Evolutionary conservation across 192 early-diverging fungal species (phyloP), one percentile per base, ranked within the genome.

Genomic region (Cetraspora pellucida): DNA sequence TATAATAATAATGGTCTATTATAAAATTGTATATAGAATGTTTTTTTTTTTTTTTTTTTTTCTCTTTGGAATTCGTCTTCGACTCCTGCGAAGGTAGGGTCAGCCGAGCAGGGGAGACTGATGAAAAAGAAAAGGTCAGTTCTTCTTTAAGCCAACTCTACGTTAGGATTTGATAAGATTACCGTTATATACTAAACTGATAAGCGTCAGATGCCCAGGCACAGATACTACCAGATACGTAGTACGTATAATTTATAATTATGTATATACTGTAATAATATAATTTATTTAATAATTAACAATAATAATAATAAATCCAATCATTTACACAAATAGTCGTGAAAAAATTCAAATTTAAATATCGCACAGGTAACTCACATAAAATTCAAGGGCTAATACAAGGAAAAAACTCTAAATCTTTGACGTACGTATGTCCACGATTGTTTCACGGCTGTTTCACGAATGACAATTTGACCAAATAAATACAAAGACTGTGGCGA

Each of bases 71-170:
- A 44, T 44, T 45, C 17, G 64, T 21, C 66, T 68, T 68, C 66
- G 66, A 68, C 19, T 25, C 66, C 66, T 25, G 66, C 66, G 66
- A 68, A 68, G 66, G 44, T n/a, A 25, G 30, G 65, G 65, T 54
- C 50, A 54, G 19, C 11, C 50, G 44, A 37, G 28, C 13, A 37
- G 30, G 19, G 61, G 63, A 43, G 31, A 65, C 27, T 65, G 27
- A 43, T 30, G 43, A 65, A 65, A 65, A 65, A 31, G 63, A n/a
- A 28, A 37, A 65, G 63, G 13, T 64, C 31, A 19, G 19, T 43
- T 31, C 10, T 11, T 17, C 60, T 27, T 28, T 9, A 30, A 61
- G n/a, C 17, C 19, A 16, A 21, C 54, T 21, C 37, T 37, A 37
- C 37, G 25, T 23, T 28, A 10, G 25, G 14, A 61, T 30, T 61